Evolutionary conservation across 2,329 filamentous ascomycete species (phyloP).

Genomic region (Sarocladium brachiariae): DNA sequence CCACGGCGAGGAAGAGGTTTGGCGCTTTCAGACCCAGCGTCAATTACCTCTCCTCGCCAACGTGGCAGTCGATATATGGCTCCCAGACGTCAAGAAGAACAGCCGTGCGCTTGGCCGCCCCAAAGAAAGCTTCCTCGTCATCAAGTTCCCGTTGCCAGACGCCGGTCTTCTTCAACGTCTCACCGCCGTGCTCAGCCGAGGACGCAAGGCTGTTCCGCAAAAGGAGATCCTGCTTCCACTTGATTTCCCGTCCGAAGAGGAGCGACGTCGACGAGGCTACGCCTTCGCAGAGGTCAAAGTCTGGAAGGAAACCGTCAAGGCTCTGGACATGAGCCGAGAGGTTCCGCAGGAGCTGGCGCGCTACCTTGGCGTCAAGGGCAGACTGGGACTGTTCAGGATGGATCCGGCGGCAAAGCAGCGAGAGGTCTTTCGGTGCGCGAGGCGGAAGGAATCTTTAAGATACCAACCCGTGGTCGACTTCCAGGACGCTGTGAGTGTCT

Average conservation of each 20-base stretch:
- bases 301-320: conserved; percentile 51
- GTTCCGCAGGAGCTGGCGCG: conserved; percentile 54
- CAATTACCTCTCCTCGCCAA: conserved; percentile 65
- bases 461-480: conserved; percentile 62
- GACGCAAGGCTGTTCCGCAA: conserved; percentile 45
- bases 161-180: conserved; percentile 36
- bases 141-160: conserved; percentile 57
- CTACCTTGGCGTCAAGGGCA: conserved; percentile 59
- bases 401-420: conserved; percentile 48
- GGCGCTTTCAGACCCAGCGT: conserved; percentile 66
- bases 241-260: conserved; percentile 47
- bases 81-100: conserved; percentile 54
- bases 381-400: conserved; percentile 60
- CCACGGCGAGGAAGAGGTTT: conserved; percentile 40
- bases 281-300: conserved; percentile 54
- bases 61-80: conserved; percentile 61
- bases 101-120: conserved; percentile 44
- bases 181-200: conserved; percentile 44
- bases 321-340: conserved; percentile 51
- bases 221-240: conserved; percentile 62
- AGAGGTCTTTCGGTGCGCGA: conserved; percentile 54
- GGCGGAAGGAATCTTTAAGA: conserved; percentile 48
- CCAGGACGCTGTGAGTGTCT: conserved; percentile 57
- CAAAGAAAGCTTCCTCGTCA: conserved; percentile 53
- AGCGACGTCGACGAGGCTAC: conserved; percentile 55